These are phyloP conservation scores for Agrocybe chaxingu DNA, from an alignment of 768 basidiomycete species.

Conservation along the genomic window DNA sequence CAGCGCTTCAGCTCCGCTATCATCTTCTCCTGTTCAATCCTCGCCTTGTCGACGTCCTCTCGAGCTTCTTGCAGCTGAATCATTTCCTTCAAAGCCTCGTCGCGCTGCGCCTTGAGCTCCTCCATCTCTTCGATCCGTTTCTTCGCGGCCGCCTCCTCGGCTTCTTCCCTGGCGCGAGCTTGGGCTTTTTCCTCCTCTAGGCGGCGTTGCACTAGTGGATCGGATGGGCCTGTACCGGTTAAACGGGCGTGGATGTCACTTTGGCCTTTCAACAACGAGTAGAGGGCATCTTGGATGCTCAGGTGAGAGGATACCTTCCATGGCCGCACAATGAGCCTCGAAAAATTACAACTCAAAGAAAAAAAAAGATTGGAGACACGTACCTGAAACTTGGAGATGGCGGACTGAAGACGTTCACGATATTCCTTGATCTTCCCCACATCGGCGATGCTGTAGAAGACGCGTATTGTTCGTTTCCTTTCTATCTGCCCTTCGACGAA, in stretches of 20 bases:
- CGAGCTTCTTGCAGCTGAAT: too few species aligned
- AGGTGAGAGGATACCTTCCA: constrained; percentile 12
- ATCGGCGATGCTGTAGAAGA: constrained; percentile 7
- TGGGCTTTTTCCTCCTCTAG: too few species aligned
- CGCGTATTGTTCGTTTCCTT: not conserved
- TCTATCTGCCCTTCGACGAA: constrained; percentile 5
- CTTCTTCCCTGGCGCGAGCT: too few species aligned
- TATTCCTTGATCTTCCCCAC: constrained; percentile 8
- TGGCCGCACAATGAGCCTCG: too few species aligned
- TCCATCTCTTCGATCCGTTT: too few species aligned
- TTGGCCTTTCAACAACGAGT: constrained; percentile 6
- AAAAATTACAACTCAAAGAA: not conserved
- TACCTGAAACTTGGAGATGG: constrained; percentile 12
- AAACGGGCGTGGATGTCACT: not conserved
- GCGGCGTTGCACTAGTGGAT: not conserved
- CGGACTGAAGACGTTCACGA: constrained; percentile 8
- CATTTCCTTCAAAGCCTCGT: too few species aligned
- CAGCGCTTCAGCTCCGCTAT: too few species aligned
- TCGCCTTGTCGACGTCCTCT: too few species aligned
- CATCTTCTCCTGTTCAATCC: too few species aligned
- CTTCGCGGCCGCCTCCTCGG: too few species aligned
- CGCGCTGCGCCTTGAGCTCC: too few species aligned
- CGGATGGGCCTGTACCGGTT: not conserved
- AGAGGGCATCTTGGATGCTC: constrained; percentile 7
- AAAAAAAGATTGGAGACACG: not conserved